Conservation (phyloP, 31 red algal species). For the Endocladia muricata region DNA sequence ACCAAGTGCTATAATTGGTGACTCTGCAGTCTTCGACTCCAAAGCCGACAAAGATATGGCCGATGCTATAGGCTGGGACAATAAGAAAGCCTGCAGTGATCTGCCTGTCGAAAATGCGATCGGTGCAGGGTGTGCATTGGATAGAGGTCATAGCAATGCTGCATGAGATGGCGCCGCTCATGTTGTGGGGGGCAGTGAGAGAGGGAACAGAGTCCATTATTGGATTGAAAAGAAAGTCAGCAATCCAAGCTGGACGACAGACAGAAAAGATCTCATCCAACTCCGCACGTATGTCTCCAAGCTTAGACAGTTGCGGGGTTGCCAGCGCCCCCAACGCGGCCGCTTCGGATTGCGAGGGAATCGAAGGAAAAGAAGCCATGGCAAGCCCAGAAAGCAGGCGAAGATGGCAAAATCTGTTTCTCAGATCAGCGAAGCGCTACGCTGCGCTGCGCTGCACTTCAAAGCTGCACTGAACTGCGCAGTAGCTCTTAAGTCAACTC, state of each 20-base stretch:
- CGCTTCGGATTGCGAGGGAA: too few relatives aligned
- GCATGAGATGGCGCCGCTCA: constrained; percentile 11
- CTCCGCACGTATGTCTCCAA: background rate
- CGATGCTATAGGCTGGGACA: constrained; percentile 42
- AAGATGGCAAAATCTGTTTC: too few relatives aligned
- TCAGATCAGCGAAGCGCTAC: too few relatives aligned
- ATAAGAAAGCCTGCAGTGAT: constrained; percentile 20
- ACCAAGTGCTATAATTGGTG: background rate
- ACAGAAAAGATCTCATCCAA: constrained; percentile 18
- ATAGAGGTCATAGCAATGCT: background rate
- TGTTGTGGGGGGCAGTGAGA: constrained; percentile 31
- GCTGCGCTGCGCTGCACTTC: too few relatives aligned
- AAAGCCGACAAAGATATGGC: constrained; percentile 33
- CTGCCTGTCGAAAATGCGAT: constrained; percentile 9
- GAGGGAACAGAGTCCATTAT: constrained; percentile 21
- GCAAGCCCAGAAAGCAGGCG: too few relatives aligned
- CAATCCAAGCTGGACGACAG: constrained; percentile 18
- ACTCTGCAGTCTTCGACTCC: constrained; percentile 23
- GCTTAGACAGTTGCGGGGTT: too few relatives aligned
- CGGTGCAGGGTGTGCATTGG: background rate
- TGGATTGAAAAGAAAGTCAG: constrained; percentile 46
- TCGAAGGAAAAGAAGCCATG: too few relatives aligned
- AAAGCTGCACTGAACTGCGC: too few relatives aligned
- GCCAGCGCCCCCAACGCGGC: too few relatives aligned
- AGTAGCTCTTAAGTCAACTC: too few relatives aligned